Evolutionary conservation across 192 early-diverging fungal species (phyloP), one percentile per base, ranked within the genome.

Genomic region (Cetraspora pellucida): DNA sequence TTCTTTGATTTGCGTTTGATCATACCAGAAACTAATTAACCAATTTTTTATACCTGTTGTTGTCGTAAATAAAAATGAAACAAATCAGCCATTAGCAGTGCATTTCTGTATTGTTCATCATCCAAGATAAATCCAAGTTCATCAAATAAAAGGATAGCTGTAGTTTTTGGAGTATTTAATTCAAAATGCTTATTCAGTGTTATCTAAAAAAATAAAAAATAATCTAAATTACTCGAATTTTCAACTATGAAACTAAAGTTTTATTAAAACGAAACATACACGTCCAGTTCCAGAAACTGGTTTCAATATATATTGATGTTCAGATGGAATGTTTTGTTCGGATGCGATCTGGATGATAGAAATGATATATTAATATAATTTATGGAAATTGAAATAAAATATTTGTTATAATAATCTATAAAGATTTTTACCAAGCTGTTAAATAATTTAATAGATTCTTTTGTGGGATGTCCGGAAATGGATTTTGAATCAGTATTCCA

Each of bases 121-220:
- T 97, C 94, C 4, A 99, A 77, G 14, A 93, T 89, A 80, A 99
- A 98, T 0, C 91, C 95, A 23, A 98, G 84, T 81, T 96, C 93
- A 81, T 96, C 94, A 85, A 98, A 98, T 76, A 94, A 82, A 21
- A 97, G 85, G 27, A 85, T 88, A 10, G 89, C 89, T 59, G 86
- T 86, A 5, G 85, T 87, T 77, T 90, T 91, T 0, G 93, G 78
- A 64, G 85, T 73, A 5, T 82, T 75, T 21, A 72, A 69, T 59
- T 87, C 87, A 58, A 86, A 89, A 1, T 83, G 75, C 79, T 96
- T 97, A 83, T 92, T 91, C 77, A 95, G 81, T 7, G 85, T 88
- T 27, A 95, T 81, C 87, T 90, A 8, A 64, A 7, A 52, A 52
- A 52, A 17, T 4, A 52, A 17, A 54, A 3, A 54, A 54, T 16